Conservation (phyloP, 495 filamentous ascomycete species). For the Cladorrhinum samala region DNA sequence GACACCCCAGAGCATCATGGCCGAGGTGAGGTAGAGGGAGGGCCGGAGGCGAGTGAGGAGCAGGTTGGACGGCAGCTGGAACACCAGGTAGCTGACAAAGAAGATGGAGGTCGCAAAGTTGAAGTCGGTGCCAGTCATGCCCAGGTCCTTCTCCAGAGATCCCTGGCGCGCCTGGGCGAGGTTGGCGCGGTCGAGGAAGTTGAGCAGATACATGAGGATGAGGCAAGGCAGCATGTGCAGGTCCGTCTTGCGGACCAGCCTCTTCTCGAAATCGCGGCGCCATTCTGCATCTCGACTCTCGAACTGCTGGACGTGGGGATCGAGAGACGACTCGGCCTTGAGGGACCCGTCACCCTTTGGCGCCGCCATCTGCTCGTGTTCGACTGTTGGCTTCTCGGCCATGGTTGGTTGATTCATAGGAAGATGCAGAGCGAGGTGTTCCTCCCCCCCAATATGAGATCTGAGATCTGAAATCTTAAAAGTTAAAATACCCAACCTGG, state of each 20-base stretch:
- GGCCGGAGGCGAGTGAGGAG: slow-evolving; percentile 44
- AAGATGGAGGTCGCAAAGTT: slow-evolving; percentile 53
- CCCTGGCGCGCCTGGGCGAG: slow-evolving; percentile 39
- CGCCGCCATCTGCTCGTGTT: background rate
- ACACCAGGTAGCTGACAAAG: slow-evolving; percentile 51
- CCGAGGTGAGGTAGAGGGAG: slow-evolving; percentile 47
- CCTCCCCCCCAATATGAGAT: background rate
- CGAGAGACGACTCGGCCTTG: background rate
- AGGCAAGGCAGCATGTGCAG: slow-evolving; percentile 36
- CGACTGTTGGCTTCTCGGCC: background rate
- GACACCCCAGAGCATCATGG: slow-evolving; percentile 57
- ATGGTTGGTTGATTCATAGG: too few species aligned
- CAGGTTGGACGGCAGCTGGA: slow-evolving; percentile 53
- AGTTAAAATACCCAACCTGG: background rate
- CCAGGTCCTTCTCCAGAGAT: slow-evolving; percentile 39
- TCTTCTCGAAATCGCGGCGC: slow-evolving; percentile 19
- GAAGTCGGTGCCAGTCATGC: slow-evolving; percentile 42
- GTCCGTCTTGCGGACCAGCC: slow-evolving; percentile 36
- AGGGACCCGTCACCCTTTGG: background rate
- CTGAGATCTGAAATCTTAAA: background rate
- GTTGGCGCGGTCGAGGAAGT: slow-evolving; percentile 42
- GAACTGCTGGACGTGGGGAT: slow-evolving; percentile 15
- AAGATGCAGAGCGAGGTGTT: too few species aligned
- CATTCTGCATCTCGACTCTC: slow-evolving; percentile 19
- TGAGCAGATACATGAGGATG: slow-evolving; percentile 40